These are phyloP conservation scores for Ceratobasidium theobromae DNA, from an alignment of 1,284 basidiomycete species.

Conservation along the genomic window DNA sequence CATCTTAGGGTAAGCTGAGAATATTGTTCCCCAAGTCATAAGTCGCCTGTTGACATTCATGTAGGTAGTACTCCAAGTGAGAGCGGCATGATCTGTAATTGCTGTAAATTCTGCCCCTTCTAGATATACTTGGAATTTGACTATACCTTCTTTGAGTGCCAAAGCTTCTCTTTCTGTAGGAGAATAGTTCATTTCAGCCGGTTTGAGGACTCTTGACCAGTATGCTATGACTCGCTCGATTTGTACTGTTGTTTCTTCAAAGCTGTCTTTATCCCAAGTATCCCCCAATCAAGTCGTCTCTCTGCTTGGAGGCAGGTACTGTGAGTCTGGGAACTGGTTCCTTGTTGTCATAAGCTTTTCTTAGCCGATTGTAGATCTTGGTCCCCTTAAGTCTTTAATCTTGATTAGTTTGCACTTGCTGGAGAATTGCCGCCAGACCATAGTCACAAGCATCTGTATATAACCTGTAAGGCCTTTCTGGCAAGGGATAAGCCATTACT, in stretches of 20 bases:
- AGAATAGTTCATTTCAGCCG: constrained; percentile 44
- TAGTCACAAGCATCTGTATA: constrained; percentile 48
- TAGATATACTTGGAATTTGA: constrained; percentile 44
- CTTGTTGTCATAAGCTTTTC: constrained; percentile 35
- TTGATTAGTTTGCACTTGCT: constrained; percentile 47
- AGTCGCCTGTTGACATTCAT: constrained; percentile 44
- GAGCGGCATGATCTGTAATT: constrained; percentile 44
- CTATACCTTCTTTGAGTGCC: constrained; percentile 43
- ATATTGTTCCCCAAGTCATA: no score
- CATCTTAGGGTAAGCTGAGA: constrained; percentile 42
- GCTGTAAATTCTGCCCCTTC: constrained; percentile 42
- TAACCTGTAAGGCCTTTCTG: constrained; percentile 43
- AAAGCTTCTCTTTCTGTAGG: constrained; percentile 46
- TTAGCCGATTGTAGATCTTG: constrained; percentile 40
- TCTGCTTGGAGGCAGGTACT: constrained; percentile 37
- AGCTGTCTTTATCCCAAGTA: constrained; percentile 38
- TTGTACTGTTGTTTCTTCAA: constrained; percentile 43
- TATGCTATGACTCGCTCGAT: constrained; percentile 45
- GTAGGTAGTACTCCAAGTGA: constrained; percentile 44
- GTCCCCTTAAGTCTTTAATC: constrained; percentile 46
- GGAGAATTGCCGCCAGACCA: constrained; percentile 43
- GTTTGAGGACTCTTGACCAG: constrained; percentile 43
- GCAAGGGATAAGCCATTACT: constrained; percentile 38
- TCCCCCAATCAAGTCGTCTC: constrained; percentile 24
- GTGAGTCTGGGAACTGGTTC: constrained; percentile 38